Evolutionary conservation across 2,329 filamentous ascomycete genomes (phyloP), one percentile per base, ranked within the genome.

Genomic region (Aspergillus unguis): DNA sequence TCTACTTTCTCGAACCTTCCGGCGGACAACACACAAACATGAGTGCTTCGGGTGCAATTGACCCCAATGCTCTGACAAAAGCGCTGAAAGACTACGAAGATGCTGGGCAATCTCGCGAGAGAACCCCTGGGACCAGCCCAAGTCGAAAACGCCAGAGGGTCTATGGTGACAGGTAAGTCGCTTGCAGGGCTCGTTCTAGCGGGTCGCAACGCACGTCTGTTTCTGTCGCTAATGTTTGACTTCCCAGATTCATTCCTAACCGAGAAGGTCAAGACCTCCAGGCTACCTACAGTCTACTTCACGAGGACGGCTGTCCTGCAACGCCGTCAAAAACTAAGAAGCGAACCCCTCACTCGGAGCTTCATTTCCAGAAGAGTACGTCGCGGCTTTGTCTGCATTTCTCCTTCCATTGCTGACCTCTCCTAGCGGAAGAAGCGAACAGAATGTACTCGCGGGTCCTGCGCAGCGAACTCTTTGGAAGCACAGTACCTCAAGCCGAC

Each of bases 281-380:
- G 69, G 91, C 92, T 48, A 95, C 91, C 71, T 97, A 94, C 73
- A 96, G 86, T 68, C 77, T 97, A 50, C 79, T 97, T 28, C 89
- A 95, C 66, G 92, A 96, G 57, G 91, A 96, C 69, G 91, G 88
- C 36, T 96, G 92, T 23, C 94, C 94, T 23, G 88, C 92, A 9
- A 96, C 92, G 1, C 90, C 92, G 1, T 92, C 91, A 3, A 89
- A 86, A 68, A 83, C 87, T 54, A 90, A 90, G 74, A 92, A 88
- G 75, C 86, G 92, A 40, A 86, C 87, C 25, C 89, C 90, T 7
- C 88, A 95, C 67, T 89, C 89, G 48, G 94, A 96, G 71, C 81
- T 96, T 57, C 88, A 97, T 70, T 96, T 95, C 60, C 94, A 99
- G 70, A 92, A 85, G 72, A 94, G 91, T 92, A 77, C 66, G 85